Evolutionary conservation across 495 filamentous ascomycete genomes (phyloP).

Genomic region (Pyronema omphalodes): DNA sequence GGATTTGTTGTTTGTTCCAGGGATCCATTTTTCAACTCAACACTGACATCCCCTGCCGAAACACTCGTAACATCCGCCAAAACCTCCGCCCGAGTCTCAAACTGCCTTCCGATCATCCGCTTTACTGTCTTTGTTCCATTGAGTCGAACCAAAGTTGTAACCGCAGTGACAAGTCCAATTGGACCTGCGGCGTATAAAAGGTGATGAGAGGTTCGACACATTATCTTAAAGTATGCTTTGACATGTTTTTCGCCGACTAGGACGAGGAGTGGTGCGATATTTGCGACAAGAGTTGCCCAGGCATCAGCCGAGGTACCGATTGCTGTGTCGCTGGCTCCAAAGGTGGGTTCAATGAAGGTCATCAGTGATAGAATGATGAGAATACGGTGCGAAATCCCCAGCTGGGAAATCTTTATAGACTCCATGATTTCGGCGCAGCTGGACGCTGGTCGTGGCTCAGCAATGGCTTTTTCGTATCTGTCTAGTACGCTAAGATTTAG

Average conservation of each 20-base stretch:
- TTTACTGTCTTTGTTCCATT: neutral
- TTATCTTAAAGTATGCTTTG: constrained; percentile 15
- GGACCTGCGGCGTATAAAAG: constrained; percentile 12
- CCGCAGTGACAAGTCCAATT: constrained; percentile 14
- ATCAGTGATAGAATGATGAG: too few species aligned
- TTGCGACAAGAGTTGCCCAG: constrained; percentile 11
- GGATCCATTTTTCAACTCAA: constrained; percentile 6
- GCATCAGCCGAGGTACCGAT: constrained; percentile 2
- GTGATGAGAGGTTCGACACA: constrained; percentile 9
- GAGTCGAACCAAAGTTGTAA: constrained; percentile 12
- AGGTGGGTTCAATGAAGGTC: too few species aligned
- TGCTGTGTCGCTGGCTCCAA: too few species aligned
- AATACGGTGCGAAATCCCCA: too few species aligned
- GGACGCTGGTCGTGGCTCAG: too few species aligned
- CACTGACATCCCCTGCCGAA: constrained; percentile 6
- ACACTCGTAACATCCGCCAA: constrained; percentile 11
- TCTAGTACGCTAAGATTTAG: too few species aligned
- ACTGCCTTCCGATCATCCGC: constrained; percentile 11
- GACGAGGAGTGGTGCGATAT: constrained; percentile 11
- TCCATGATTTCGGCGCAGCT: too few species aligned
- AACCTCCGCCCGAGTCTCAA: constrained; percentile 9
- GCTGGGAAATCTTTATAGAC: too few species aligned
- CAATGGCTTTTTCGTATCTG: too few species aligned
- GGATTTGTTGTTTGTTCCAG: constrained; percentile 8
- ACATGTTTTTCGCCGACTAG: constrained; percentile 15